Percentiles rank a stretch among this genome's conserved stretches.
These are phyloP conservation scores for Canavalia ensiformis DNA, from an alignment of 306 rosid genomes.

Conservation along the genomic window DNA sequence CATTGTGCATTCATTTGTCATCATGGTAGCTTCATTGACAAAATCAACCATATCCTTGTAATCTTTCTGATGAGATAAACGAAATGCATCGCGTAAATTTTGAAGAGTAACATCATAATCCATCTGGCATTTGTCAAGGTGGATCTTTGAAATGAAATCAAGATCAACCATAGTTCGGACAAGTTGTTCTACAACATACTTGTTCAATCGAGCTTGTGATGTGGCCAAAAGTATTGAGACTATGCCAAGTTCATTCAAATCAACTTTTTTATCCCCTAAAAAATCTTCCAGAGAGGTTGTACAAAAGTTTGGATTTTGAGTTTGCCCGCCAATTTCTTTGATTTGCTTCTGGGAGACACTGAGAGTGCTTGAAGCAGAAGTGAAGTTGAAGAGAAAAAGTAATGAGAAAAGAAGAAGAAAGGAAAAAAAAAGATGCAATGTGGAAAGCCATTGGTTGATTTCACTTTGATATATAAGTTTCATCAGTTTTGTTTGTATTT, in stretches of 20 bases:
- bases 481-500: background rate
- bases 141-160: background rate
- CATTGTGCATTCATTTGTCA: background rate
- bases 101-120: background rate
- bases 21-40: constrained; percentile 1
- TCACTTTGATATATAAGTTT: background rate
- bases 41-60: constrained; percentile 20
- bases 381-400: constrained; percentile 3
- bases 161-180: background rate
- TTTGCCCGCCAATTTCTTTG: background rate
- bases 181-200: constrained; percentile 11
- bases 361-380: background rate
- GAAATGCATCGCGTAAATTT: background rate
- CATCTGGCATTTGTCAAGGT: background rate
- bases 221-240: constrained; percentile 14
- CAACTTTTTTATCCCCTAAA: background rate
- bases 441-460: constrained; percentile 19
- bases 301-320: constrained; percentile 14
- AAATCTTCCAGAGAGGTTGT: constrained; percentile 9
- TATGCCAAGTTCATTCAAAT: background rate
- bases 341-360: background rate
- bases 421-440: background rate
- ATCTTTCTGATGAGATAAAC: constrained; percentile 6
- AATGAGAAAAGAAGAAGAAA: constrained; percentile 15
- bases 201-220: constrained; percentile 29